These are phyloP conservation scores for Aspergillus persii DNA, from an alignment of 2,329 filamentous ascomycete genomes.

Conservation along the genomic window DNA sequence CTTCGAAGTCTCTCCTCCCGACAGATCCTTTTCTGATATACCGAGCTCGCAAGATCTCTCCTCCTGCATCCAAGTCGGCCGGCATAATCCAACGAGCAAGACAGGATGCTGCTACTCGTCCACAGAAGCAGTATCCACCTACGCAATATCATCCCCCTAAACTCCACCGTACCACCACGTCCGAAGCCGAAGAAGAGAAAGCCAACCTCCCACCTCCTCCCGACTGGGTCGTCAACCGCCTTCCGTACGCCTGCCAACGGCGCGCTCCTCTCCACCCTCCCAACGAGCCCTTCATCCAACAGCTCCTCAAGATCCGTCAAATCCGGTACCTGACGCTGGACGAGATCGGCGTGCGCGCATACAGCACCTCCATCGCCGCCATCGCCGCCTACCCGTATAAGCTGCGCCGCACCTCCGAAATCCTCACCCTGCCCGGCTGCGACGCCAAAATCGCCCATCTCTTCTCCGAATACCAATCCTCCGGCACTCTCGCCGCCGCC, in stretches of 20 bases:
- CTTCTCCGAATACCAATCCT: constrained; percentile 70
- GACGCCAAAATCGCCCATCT: constrained; percentile 74
- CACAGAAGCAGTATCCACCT: not conserved
- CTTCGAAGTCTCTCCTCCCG: constrained; percentile 44
- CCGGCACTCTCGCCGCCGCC: constrained; percentile 62
- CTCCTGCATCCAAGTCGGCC: constrained; percentile 25
- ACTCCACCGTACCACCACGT: constrained; percentile 69
- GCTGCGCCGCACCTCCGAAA: constrained; percentile 46
- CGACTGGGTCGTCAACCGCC: constrained; percentile 62
- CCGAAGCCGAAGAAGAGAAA: constrained; percentile 64
- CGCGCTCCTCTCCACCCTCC: constrained; percentile 67
- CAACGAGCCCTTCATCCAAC: constrained; percentile 71
- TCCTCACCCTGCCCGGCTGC: constrained; percentile 69
- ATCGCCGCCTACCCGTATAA: constrained; percentile 74
- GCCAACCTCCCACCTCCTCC: constrained; percentile 63
- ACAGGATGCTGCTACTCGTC: constrained; percentile 39
- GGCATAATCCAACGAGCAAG: constrained; percentile 56
- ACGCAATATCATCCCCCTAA: constrained; percentile 33
- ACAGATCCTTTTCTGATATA: constrained; percentile 53
- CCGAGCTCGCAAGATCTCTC: constrained; percentile 45
- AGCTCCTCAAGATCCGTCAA: constrained; percentile 71
- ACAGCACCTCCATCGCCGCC: constrained; percentile 80
- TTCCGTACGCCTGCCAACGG: constrained; percentile 77
- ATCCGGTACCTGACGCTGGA: constrained; percentile 71
- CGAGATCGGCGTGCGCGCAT: constrained; percentile 77